Conservation (phyloP, 192 early-diverging fungal species). For the Dissophora globulifera region DNA sequence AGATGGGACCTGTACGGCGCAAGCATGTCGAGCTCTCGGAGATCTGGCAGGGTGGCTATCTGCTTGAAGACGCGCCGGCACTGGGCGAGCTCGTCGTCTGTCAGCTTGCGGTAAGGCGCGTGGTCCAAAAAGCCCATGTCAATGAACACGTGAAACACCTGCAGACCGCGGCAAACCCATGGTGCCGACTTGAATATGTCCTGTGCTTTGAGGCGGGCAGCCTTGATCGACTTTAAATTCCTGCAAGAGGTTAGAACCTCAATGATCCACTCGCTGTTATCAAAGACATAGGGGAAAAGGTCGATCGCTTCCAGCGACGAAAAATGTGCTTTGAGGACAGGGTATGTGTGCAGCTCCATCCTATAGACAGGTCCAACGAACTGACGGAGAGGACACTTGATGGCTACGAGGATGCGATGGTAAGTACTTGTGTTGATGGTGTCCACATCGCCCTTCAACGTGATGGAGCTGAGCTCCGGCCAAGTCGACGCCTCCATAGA, state of each 20-base stretch:
- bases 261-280: not conserved
- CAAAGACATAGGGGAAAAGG: not conserved
- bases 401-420: too few species aligned
- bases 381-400: too few species aligned
- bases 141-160: conserved; percentile 2
- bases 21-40: not conserved
- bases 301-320: conserved; percentile 1
- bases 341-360: too few species aligned
- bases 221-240: not conserved
- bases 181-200: conserved; percentile 4
- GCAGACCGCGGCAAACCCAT: conserved; percentile 10
- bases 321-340: too few species aligned
- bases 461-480: conserved; percentile 8
- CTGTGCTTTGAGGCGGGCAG: not conserved
- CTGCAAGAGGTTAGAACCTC: not conserved
- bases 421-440: too few species aligned
- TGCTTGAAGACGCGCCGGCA: conserved; percentile 2
- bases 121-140: conserved; percentile 9
- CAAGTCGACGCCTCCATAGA: not conserved
- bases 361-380: too few species aligned
- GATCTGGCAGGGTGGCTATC: not conserved
- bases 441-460: not conserved
- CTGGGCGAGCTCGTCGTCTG: not conserved
- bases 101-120: not conserved
- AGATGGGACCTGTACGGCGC: not conserved